phyloP scores from a whole-genome alignment of 177 flowering plant genomes.

The Vitis hybrid region DNA sequence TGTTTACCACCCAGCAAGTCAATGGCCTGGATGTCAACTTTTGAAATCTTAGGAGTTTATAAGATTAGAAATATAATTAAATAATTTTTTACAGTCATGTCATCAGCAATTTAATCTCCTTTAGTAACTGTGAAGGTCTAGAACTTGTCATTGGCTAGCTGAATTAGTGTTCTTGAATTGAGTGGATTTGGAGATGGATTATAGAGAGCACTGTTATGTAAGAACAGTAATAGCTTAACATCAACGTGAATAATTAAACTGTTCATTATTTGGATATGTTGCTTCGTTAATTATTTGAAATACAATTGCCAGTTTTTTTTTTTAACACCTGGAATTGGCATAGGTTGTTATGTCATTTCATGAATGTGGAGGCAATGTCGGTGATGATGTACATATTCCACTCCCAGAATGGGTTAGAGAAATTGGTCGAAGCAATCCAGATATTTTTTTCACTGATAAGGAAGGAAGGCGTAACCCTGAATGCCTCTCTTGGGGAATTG shows the following conservation, averaged over 20 bases:
- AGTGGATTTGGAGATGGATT: too few relatives aligned
- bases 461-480: conserved; percentile 61
- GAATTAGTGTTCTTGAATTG: too few relatives aligned
- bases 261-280: not conserved
- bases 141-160: too few relatives aligned
- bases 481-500: conserved; percentile 90
- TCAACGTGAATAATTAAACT: not conserved
- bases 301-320: not conserved
- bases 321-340: not conserved
- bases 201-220: too few relatives aligned
- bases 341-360: conserved; percentile 50
- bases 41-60: too few relatives aligned
- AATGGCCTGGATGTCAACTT: too few relatives aligned
- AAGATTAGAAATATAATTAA: too few relatives aligned
- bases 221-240: not conserved
- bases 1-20: too few relatives aligned
- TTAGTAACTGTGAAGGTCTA: too few relatives aligned
- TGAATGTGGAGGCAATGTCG: conserved; percentile 77
- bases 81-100: too few relatives aligned
- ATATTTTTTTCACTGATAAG: conserved; percentile 60
- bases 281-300: not conserved
- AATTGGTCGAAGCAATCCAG: conserved; percentile 58
- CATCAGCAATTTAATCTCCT: too few relatives aligned
- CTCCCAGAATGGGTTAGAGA: conserved; percentile 70
- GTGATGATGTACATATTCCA: conserved; percentile 67